These are phyloP conservation scores for Ganoderma lucidum DNA, from an alignment of 1,284 basidiomycete genomes.

Conservation along the genomic window DNA sequence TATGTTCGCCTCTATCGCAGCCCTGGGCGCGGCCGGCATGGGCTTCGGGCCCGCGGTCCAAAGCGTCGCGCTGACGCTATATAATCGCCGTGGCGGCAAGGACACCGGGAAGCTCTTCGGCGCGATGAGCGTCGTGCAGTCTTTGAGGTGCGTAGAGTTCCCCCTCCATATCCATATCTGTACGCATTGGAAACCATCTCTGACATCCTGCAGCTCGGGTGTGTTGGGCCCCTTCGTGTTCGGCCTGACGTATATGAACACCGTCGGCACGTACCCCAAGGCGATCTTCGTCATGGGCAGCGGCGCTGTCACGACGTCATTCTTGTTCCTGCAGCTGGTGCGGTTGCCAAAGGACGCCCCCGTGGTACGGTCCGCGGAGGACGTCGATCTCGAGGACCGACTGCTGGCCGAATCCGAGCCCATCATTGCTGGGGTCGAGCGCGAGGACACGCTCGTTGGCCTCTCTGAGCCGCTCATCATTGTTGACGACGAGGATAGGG, in stretches of 20 bases:
- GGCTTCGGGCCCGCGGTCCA: slow-evolving; percentile 74
- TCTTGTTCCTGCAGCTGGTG: slow-evolving; percentile 54
- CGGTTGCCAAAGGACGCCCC: slow-evolving; percentile 47
- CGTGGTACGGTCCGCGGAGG: not conserved
- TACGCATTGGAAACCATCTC: not conserved
- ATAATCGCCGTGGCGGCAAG: slow-evolving; percentile 53
- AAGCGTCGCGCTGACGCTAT: slow-evolving; percentile 71
- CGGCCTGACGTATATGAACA: slow-evolving; percentile 65
- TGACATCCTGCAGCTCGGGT: slow-evolving; percentile 48
- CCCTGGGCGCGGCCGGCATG: slow-evolving; percentile 58
- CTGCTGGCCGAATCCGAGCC: not conserved
- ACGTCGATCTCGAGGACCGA: slow-evolving; percentile 30
- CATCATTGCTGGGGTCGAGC: slow-evolving; percentile 7
- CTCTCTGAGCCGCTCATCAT: slow-evolving; percentile 28
- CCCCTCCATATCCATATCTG: not conserved
- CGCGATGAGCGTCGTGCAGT: slow-evolving; percentile 72
- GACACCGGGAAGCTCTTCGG: slow-evolving; percentile 77
- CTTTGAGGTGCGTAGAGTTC: slow-evolving; percentile 57
- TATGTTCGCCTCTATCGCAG: slow-evolving; percentile 56
- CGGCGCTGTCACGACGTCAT: slow-evolving; percentile 47
- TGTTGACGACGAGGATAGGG: slow-evolving; percentile 32
- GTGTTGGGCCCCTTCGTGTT: slow-evolving; percentile 69
- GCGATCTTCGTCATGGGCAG: slow-evolving; percentile 62
- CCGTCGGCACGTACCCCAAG: slow-evolving; percentile 63
- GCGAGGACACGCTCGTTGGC: slow-evolving; percentile 36